A percentile compares a stretch with the other conserved stretches of the same genome.
phyloP scores from a whole-genome alignment of 2,329 filamentous ascomycete genomes.

The Dryadomyces sulphureus region DNA sequence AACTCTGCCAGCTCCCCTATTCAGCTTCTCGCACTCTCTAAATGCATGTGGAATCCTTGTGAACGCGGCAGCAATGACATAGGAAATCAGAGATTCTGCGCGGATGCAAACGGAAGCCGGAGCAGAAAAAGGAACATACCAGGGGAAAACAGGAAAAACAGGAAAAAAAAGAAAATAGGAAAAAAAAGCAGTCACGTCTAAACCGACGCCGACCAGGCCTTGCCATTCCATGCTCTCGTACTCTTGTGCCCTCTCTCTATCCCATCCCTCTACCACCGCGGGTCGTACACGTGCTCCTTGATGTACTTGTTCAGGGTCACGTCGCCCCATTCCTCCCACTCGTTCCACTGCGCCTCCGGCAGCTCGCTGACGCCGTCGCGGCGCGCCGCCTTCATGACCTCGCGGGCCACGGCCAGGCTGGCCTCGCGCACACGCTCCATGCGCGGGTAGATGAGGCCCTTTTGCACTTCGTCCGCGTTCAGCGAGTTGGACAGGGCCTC shows the following conservation, averaged over 20 bases:
- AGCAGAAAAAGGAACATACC: background rate
- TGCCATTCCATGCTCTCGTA: no score
- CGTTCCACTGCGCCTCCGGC: constrained; percentile 52
- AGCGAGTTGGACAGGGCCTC: constrained; percentile 66
- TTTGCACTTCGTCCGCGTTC: constrained; percentile 64
- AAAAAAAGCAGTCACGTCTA: background rate
- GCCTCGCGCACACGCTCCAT: constrained; percentile 88
- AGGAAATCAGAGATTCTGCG: background rate
- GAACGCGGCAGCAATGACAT: background rate
- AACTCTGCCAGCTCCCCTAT: background rate
- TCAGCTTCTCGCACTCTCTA: no score
- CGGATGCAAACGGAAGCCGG: background rate
- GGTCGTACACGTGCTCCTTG: constrained; percentile 46
- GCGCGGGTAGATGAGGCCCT: constrained; percentile 79
- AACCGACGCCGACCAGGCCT: background rate
- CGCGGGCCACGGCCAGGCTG: constrained; percentile 69
- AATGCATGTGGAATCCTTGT: constrained; percentile 1
- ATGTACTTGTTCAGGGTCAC: constrained; percentile 46
- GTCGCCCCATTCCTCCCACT: constrained; percentile 60
- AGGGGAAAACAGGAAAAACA: background rate
- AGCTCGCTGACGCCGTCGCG: constrained; percentile 61
- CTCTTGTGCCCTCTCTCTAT: no score
- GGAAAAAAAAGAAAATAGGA: background rate
- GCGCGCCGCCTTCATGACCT: constrained; percentile 87
- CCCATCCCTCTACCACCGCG: constrained; percentile 13